phyloP scores from a whole-genome alignment of 106 monocot species.

The Cymbidium sinense region DNA sequence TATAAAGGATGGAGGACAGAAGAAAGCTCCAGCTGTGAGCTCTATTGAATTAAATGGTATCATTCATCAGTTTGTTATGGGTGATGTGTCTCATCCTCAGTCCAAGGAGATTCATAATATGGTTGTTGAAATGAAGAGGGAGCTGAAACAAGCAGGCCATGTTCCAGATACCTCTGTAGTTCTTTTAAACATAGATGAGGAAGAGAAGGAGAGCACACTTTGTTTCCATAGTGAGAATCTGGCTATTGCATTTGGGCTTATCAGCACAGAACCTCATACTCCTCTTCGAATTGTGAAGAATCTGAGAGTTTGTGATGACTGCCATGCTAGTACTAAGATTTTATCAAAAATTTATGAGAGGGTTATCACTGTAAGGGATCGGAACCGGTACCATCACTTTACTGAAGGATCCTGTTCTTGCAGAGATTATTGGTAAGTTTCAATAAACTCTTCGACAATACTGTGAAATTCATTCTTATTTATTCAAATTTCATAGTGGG shows the following conservation, averaged over 20 bases:
- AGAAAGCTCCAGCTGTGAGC: constrained; percentile 33
- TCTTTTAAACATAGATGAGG: constrained; percentile 46
- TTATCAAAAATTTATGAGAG: constrained; percentile 51
- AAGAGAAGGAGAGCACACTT: constrained; percentile 41
- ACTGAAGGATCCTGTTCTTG: constrained; percentile 41
- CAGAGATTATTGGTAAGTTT: constrained; percentile 35
- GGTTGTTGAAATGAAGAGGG: constrained; percentile 31
- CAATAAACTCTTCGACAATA: too few relatives aligned
- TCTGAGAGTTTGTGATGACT: constrained; percentile 52
- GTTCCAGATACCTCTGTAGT: constrained; percentile 30
- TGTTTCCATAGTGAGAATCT: constrained; percentile 54
- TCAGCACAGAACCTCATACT: constrained; percentile 27
- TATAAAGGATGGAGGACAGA: constrained; percentile 30
- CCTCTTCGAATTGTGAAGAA: constrained; percentile 64
- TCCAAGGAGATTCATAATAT: constrained; percentile 30
- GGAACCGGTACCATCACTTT: constrained; percentile 54
- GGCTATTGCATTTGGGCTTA: constrained; percentile 67
- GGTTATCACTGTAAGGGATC: constrained; percentile 46
- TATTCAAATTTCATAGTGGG: too few relatives aligned
- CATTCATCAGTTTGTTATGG: constrained; percentile 37
- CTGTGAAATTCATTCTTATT: too few relatives aligned
- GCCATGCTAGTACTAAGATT: constrained; percentile 54
- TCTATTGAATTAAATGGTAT: constrained; percentile 41
- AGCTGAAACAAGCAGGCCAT: constrained; percentile 38
- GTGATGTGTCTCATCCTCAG: constrained; percentile 37